Evolutionary conservation across 2,329 filamentous ascomycete species (phyloP).

Genomic region (Sclerotinia minor): DNA sequence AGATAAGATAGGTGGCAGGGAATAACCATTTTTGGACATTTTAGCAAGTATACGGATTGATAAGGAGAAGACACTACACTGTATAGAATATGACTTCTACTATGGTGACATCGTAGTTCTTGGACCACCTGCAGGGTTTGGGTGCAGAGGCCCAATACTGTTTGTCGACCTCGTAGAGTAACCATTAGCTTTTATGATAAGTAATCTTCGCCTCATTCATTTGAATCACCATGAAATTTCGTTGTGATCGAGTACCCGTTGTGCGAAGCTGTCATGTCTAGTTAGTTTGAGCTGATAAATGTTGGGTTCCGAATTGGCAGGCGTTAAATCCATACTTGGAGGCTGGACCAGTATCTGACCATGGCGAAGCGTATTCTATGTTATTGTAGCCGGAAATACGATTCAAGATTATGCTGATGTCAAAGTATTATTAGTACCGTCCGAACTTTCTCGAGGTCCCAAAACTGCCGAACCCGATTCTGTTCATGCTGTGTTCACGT

Average conservation of each 20-base stretch:
- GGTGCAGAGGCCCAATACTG: not conserved
- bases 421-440: not conserved
- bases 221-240: not conserved
- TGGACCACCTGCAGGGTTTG: not conserved
- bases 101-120: not conserved
- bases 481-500: not conserved
- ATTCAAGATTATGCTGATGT: not conserved
- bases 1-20: not conserved
- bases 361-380: not conserved
- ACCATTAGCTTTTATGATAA: not conserved
- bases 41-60: not conserved
- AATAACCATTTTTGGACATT: not conserved
- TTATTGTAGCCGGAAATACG: not conserved
- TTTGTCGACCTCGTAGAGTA: not conserved
- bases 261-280: constrained; percentile 3
- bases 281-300: not conserved
- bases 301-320: not conserved
- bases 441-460: constrained; percentile 1
- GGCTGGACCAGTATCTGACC: not conserved
- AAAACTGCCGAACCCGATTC: constrained; percentile 5
- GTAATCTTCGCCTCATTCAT: not conserved
- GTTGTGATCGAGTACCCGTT: not conserved
- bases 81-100: not conserved
- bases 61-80: not conserved
- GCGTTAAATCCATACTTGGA: not conserved